These are phyloP conservation scores for Tolypocladium guangdongense DNA, from an alignment of 2,329 filamentous ascomycete species.

Conservation along the genomic window DNA sequence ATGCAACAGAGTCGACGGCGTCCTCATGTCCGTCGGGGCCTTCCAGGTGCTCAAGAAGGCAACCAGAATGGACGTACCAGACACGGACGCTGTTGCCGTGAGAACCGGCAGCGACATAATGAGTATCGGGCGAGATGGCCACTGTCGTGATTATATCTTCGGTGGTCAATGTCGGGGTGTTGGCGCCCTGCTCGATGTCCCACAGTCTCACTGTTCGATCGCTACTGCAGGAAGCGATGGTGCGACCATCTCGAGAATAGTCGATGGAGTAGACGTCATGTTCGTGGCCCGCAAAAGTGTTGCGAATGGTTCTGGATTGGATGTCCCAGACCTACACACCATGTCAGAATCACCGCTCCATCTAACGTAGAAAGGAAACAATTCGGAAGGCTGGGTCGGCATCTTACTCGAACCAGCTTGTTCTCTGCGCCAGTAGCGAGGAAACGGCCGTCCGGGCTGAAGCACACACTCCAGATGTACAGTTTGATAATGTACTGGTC, in stretches of 20 bases:
- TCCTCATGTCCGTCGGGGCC: constrained; percentile 93
- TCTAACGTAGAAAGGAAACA: constrained; percentile 8
- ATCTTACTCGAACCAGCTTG: constrained; percentile 87
- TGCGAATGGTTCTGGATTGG: constrained; percentile 66
- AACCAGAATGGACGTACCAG: constrained; percentile 83
- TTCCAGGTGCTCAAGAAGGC: constrained; percentile 81
- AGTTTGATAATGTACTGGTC: constrained; percentile 73
- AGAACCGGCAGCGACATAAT: constrained; percentile 87
- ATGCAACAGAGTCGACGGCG: constrained; percentile 91
- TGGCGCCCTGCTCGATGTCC: constrained; percentile 80
- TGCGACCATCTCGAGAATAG: constrained; percentile 84
- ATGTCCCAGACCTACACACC: constrained; percentile 82
- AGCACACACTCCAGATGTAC: constrained; percentile 96
- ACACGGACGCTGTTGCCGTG: constrained; percentile 96
- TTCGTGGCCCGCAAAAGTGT: constrained; percentile 92
- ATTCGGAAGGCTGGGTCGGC: too few species aligned
- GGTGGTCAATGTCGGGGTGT: constrained; percentile 77
- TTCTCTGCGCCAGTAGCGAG: constrained; percentile 97
- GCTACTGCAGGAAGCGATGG: constrained; percentile 90
- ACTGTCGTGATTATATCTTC: constrained; percentile 97
- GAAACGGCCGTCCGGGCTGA: constrained; percentile 90
- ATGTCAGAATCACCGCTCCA: background rate
- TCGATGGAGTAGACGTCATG: constrained; percentile 97
- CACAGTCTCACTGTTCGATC: constrained; percentile 94
- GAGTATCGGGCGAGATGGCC: constrained; percentile 90